A percentile compares a stretch with the other conserved stretches of the same genome.
phyloP scores from a whole-genome alignment of 2,329 filamentous ascomycete genomes.

The Monosporascus sp. region DNA sequence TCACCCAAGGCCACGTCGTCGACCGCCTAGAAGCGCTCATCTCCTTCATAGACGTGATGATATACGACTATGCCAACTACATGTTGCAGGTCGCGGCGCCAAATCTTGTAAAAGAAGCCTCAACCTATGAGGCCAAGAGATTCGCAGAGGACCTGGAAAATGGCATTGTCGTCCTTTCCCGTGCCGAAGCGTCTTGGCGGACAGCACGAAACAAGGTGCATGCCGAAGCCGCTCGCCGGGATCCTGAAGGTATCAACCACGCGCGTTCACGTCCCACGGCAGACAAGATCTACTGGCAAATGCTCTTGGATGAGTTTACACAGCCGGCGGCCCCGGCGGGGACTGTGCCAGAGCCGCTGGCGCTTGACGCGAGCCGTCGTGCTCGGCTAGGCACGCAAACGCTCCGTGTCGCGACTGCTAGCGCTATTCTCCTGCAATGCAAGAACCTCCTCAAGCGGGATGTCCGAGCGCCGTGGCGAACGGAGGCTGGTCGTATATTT shows the following conservation, averaged over 20 bases:
- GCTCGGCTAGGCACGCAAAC: constrained; percentile 50
- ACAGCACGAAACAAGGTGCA: constrained; percentile 59
- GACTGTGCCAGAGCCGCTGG: constrained; percentile 67
- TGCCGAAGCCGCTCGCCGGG: constrained; percentile 61
- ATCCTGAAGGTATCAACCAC: constrained; percentile 62
- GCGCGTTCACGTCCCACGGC: constrained; percentile 58
- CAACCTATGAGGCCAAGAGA: constrained; percentile 67
- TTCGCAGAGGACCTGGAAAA: constrained; percentile 62
- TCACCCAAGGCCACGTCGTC: constrained; percentile 59
- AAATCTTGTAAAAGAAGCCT: constrained; percentile 63
- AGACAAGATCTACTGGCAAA: constrained; percentile 69
- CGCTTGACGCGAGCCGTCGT: constrained; percentile 62
- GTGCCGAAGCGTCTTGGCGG: constrained; percentile 63
- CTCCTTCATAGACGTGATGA: constrained; percentile 70
- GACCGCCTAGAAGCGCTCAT: constrained; percentile 72
- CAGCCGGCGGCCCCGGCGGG: constrained; percentile 50
- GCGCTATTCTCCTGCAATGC: constrained; percentile 70
- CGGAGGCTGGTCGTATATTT: constrained; percentile 66
- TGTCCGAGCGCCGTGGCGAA: constrained; percentile 71
- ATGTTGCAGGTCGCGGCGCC: constrained; percentile 68
- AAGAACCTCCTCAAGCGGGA: constrained; percentile 82
- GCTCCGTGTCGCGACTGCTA: constrained; percentile 64
- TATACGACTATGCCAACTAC: constrained; percentile 79
- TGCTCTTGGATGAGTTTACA: constrained; percentile 71
- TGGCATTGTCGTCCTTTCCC: constrained; percentile 47